Base-by-base conservation (phyloP, 2,329 filamentous ascomycete species). In the Microsporum canis region DNA sequence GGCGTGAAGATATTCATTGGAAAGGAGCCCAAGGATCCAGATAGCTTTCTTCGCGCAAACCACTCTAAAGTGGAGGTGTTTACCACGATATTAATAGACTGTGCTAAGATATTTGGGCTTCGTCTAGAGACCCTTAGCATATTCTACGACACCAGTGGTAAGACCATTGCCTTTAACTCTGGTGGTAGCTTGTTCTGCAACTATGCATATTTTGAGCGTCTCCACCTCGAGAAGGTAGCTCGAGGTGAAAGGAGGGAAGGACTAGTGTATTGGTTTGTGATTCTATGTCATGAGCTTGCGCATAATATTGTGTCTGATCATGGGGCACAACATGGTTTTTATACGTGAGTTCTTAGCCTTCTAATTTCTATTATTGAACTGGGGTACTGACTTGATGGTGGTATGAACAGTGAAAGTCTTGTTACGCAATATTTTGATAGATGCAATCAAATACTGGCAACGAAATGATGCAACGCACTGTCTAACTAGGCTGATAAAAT, bases 111-210 rank as follows among this genome's bases (percentile, higher is more conserved):
- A 8, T 97, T 96, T 72, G 80, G 83, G 1, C 80, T 97, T 29
- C 79, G 83, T 0, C 78, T 82, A 0, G 78, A 82, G 36, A 84
- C 85, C 2, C 73, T 97, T 61, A 92, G 95, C 71, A 88, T 97
- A 58, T 97, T 92, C 76, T 90, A 91, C 68, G 91, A 96, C 67
- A 83, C 87, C 45, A 75, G 77, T 2, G 88, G 90, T 3, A 84
- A 83, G 61, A 91, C 90, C 0, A 96, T 99, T 64, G 94, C 92
- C 0, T 99, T 99, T 79, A 99, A 99, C 71, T 82, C 83, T 6
- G 84, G 81, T 43, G 91, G 92, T 41, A 89, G 87, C 68, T 83
- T 99, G 34, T 99, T 97, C 77, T 96, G 91, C 79, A 99, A 99
- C 70, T 82, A 95, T 65, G 82, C 89, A 17, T 96, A 89, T 78